These are phyloP conservation scores for Chytriomyces confervae DNA, from an alignment of 192 early-diverging fungal species.

Conservation along the genomic window DNA sequence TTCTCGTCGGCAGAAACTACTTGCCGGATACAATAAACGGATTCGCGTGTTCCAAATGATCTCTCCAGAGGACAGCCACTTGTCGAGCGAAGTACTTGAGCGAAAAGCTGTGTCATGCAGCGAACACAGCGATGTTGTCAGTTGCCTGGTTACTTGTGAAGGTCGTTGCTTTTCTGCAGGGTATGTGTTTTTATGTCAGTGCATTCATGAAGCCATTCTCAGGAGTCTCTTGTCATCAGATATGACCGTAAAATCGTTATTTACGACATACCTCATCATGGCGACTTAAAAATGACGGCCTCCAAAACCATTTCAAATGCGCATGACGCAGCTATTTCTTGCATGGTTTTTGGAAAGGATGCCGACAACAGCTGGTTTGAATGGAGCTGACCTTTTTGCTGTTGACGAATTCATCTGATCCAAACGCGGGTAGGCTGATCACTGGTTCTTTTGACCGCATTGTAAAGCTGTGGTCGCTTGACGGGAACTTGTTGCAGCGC, in stretches of 20 bases:
- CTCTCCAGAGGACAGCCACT: constrained; percentile 48
- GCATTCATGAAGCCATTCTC: constrained; percentile 19
- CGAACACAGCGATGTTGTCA: constrained; percentile 62
- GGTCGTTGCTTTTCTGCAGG: constrained; percentile 68
- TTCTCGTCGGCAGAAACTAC: constrained; percentile 59
- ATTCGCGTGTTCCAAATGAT: constrained; percentile 64
- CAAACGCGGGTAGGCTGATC: constrained; percentile 51
- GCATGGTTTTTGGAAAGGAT: constrained; percentile 68
- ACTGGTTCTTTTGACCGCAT: constrained; percentile 66
- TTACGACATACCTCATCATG: constrained; percentile 66
- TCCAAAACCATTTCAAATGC: constrained; percentile 52
- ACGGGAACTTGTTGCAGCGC: constrained; percentile 64
- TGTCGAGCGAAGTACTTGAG: constrained; percentile 52
- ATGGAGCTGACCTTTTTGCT: neutral
- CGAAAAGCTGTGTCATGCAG: constrained; percentile 42
- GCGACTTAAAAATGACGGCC: constrained; percentile 56
- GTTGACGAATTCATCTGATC: constrained; percentile 6
- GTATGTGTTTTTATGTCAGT: constrained; percentile 29
- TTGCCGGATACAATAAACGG: constrained; percentile 58
- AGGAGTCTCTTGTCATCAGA: constrained; percentile 18
- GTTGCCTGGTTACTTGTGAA: constrained; percentile 61
- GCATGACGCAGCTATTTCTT: constrained; percentile 68
- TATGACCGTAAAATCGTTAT: constrained; percentile 67
- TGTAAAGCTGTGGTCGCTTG: constrained; percentile 68
- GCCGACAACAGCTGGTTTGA: constrained; percentile 64